phyloP scores from a whole-genome alignment of 345 rosid species.

The Rhodamnia argentea region DNA sequence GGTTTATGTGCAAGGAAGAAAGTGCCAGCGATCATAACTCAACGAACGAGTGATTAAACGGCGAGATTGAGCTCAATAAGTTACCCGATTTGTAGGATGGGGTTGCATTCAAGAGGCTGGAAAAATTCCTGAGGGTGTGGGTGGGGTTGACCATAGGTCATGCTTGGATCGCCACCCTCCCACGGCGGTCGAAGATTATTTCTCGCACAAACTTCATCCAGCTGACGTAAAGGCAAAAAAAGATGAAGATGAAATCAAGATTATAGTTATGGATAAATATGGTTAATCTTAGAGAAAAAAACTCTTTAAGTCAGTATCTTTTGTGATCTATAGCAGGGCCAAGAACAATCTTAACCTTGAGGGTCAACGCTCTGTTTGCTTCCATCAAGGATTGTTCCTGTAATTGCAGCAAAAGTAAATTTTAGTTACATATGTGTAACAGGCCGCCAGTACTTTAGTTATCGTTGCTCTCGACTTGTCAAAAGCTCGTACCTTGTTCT shows the following conservation, averaged over 20 bases:
- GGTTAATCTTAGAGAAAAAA: background rate
- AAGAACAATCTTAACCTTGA: conserved; percentile 42
- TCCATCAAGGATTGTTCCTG: conserved; percentile 82
- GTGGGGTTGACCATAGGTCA: conserved; percentile 56
- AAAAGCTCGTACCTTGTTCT: conserved; percentile 42
- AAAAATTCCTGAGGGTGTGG: conserved; percentile 61
- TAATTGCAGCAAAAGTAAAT: background rate
- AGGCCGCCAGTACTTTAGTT: background rate
- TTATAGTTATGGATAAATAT: background rate
- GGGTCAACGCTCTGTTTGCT: conserved; percentile 72
- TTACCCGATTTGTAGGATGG: conserved; percentile 95
- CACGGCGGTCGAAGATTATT: conserved; percentile 48
- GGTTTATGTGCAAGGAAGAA: background rate
- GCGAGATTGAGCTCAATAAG: background rate
- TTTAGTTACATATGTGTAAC: background rate
- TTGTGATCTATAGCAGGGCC: background rate
- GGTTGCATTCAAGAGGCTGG: conserved; percentile 84
- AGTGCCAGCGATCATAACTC: background rate
- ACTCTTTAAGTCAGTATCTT: background rate
- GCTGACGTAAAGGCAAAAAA: conserved; percentile 18
- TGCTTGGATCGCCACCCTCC: conserved; percentile 66
- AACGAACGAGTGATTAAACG: background rate
- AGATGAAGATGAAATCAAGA: background rate
- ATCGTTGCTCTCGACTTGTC: background rate
- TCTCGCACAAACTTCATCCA: conserved; percentile 61